Percentiles rank a stretch among this genome's conserved stretches.
These are phyloP conservation scores for Gaillardinia entomophila DNA, from an alignment of 805 yeast genomes.

Conservation along the genomic window DNA sequence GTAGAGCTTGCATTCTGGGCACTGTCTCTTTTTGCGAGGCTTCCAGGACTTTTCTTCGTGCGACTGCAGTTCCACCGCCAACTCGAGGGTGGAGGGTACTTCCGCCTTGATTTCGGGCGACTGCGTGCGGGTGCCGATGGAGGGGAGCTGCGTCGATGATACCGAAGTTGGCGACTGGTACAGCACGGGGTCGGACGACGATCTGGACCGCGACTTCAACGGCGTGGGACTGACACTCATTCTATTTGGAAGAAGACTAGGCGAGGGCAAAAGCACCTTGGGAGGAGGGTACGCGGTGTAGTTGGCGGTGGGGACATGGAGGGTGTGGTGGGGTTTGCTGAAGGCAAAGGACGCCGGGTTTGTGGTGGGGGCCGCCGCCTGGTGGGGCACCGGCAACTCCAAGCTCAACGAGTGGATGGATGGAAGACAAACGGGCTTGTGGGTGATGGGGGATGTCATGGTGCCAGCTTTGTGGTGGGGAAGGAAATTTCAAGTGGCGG, in stretches of 20 bases:
- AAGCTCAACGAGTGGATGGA: slow-evolving; percentile 29
- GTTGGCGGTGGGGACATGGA: neutral
- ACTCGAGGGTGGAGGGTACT: slow-evolving; percentile 1
- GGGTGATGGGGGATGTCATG: neutral
- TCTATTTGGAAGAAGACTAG: neutral
- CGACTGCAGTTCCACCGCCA: slow-evolving; percentile 2
- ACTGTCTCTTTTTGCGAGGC: slow-evolving; percentile 62
- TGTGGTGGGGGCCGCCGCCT: neutral
- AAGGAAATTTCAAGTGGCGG: neutral
- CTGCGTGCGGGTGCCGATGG: too few species aligned
- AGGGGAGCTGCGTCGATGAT: neutral
- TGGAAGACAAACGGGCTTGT: slow-evolving; percentile 13
- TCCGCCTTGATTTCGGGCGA: too few species aligned
- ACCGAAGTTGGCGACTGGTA: slow-evolving; percentile 5
- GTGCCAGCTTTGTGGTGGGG: too few species aligned
- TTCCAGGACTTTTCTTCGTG: slow-evolving; percentile 21
- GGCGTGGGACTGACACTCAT: slow-evolving; percentile 2
- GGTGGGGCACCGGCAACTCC: slow-evolving; percentile 22
- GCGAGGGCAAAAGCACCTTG: neutral
- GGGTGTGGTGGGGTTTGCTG: neutral
- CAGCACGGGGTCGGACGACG: slow-evolving; percentile 9
- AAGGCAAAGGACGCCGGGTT: neutral
- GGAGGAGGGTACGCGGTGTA: neutral
- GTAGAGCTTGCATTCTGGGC: slow-evolving; percentile 61
- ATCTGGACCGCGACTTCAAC: slow-evolving; percentile 3